These are phyloP conservation scores for Melampsora larici-populina DNA, from an alignment of 1,284 basidiomycete species.

Conservation along the genomic window DNA sequence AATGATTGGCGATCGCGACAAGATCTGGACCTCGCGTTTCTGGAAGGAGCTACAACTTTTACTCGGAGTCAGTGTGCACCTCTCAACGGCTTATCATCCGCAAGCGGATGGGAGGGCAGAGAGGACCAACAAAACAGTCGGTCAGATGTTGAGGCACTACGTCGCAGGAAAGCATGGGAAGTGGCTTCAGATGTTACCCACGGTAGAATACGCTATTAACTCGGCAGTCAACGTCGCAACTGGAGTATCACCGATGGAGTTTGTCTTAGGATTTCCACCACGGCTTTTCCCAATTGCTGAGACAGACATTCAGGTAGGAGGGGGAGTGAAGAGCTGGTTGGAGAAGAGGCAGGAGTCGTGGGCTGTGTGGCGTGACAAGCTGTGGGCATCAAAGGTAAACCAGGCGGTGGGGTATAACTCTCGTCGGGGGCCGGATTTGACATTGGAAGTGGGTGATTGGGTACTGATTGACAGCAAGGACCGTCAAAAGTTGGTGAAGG, in stretches of 20 bases:
- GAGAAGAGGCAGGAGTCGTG: neutral
- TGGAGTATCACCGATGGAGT: neutral
- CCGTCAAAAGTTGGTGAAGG: neutral
- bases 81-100: neutral
- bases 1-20: neutral
- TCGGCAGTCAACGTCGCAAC: too few species aligned
- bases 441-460: neutral
- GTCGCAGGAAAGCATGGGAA: too few species aligned
- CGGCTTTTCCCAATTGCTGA: neutral
- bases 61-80: neutral
- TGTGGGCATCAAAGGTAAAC: neutral
- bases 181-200: too few species aligned
- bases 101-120: slow-evolving; percentile 5
- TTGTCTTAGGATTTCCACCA: neutral
- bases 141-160: too few species aligned
- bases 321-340: neutral
- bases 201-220: too few species aligned
- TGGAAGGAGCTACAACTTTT: neutral
- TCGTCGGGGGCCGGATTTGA: too few species aligned
- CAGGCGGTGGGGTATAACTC: neutral
- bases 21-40: neutral
- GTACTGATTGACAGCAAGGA: neutral
- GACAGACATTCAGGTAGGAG: neutral
- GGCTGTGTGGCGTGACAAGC: neutral
- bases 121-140: slow-evolving; percentile 9